Base-by-base conservation (phyloP, 2,329 filamentous ascomycete genomes). In the Leptographium lundbergii region DNA sequence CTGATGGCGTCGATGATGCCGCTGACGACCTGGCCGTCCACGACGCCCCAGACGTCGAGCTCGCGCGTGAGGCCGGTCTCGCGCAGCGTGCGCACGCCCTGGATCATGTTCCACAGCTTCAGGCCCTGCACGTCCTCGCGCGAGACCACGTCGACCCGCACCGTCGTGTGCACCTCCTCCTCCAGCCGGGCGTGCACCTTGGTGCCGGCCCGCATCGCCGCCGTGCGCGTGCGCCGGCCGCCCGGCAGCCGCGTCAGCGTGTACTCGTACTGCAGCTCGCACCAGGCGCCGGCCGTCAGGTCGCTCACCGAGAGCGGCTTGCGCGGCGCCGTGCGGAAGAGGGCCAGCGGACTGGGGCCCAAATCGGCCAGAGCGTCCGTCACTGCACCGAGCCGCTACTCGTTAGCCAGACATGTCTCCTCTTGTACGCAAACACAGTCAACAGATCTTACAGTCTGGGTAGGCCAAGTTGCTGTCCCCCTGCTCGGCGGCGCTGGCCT, bases 201-300 rank as follows among this genome's bases (percentile, higher is more conserved):
- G 45, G 83, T 86, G 0, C 94, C 94, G 57, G 83, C 80, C 68
- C 85, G 86, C 94, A 99, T 99, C 0, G 89, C 90, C 2, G 81
- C 72, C 0, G 91, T 97, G 39, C 78, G 78, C 58, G 81, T 86
- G 69, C 88, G 91, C 60, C 81, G 82, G 0, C 92, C 94, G 67
- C 86, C 75, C 0, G 79, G 80, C 4, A 82, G 82, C 58, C 82
- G 85, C 3, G 85, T 88, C 58, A 99, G 78, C 0, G 84, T 89
- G 72, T 95, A 96, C 77, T 85, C 91, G 67, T 96, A 95, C 70
- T 97, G 91, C 61, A 97, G 71, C 71, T 99, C 92, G 70, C 94
- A 99, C 94, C 94, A 99, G 9, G 91, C 86, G 2, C 91, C 91
- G 1, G 89, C 87, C 0, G 91, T 84, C 27, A 97, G 74, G 70